Conservation (phyloP, 225 moss, liverwort and hornwort species). For the Thuidium tamariscinum region DNA sequence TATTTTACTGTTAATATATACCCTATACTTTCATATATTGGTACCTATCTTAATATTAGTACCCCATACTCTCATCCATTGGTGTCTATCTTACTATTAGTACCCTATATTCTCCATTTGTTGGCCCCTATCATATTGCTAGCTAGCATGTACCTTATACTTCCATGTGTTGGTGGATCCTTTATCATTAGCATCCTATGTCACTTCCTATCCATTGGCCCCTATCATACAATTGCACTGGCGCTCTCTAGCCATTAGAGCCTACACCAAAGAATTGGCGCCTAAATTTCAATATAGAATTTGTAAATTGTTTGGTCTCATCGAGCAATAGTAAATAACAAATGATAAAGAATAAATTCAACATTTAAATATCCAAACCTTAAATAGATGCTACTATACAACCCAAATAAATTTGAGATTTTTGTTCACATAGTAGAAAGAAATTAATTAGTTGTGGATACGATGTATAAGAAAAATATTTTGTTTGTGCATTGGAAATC, state of each 20-base stretch:
- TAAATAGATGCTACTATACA: rapidly evolving
- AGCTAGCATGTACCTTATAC: not conserved
- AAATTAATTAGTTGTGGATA: not conserved
- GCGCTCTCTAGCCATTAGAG: rapidly evolving
- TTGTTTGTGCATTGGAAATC: too few relatives aligned
- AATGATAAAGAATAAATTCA: not conserved
- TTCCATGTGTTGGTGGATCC: rapidly evolving
- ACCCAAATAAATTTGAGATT: too few relatives aligned
- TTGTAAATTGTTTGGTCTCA: rapidly evolving
- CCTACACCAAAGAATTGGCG: rapidly evolving
- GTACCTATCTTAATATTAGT: rapidly evolving
- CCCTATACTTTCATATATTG: too few relatives aligned
- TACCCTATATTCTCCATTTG: rapidly evolving
- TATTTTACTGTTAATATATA: not conserved
- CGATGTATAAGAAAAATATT: rapidly evolving
- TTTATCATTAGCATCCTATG: rapidly evolving
- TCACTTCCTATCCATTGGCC: rapidly evolving
- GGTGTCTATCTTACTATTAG: not conserved
- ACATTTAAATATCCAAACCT: not conserved
- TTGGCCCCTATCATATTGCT: rapidly evolving
- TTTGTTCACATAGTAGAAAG: rapidly evolving
- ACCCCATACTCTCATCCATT: not conserved
- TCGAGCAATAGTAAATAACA: not conserved
- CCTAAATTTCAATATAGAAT: rapidly evolving
- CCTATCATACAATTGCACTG: rapidly evolving